phyloP scores from a whole-genome alignment of 345 rosid genomes.

The Gossypium arboreum region DNA sequence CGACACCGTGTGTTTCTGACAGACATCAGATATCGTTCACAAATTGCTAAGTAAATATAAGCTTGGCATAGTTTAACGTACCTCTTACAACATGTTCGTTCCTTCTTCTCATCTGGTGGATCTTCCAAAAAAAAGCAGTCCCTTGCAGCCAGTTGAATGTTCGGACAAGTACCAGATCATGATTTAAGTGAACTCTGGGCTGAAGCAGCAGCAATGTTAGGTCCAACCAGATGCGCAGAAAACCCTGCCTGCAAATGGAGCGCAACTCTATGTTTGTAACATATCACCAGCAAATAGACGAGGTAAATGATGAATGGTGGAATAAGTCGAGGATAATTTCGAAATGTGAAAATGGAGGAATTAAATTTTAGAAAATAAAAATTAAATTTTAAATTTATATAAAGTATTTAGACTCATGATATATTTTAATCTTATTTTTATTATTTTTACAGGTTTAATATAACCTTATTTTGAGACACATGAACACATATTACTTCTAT shows the following conservation, averaged over 20 bases:
- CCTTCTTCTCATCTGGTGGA: neutral
- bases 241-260: neutral
- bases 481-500: no score
- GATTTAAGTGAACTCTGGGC: neutral
- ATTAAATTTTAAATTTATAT: no score
- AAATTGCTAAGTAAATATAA: neutral
- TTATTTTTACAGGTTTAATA: no score
- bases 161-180: neutral
- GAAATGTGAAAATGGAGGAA: no score
- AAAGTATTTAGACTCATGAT: no score
- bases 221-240: neutral
- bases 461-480: no score
- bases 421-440: no score
- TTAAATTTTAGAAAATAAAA: no score
- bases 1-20: neutral
- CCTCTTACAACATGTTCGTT: neutral
- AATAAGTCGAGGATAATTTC: neutral
- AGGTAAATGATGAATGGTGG: neutral
- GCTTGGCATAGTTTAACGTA: neutral
- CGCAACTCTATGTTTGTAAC: neutral
- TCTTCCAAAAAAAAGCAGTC: neutral
- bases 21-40: neutral
- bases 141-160: neutral
- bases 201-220: neutral
- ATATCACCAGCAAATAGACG: neutral